A percentile compares a stretch with the other conserved stretches of the same genome.
phyloP scores from a whole-genome alignment of 2,329 filamentous ascomycete species.

The Monosporascus cannonballus region DNA sequence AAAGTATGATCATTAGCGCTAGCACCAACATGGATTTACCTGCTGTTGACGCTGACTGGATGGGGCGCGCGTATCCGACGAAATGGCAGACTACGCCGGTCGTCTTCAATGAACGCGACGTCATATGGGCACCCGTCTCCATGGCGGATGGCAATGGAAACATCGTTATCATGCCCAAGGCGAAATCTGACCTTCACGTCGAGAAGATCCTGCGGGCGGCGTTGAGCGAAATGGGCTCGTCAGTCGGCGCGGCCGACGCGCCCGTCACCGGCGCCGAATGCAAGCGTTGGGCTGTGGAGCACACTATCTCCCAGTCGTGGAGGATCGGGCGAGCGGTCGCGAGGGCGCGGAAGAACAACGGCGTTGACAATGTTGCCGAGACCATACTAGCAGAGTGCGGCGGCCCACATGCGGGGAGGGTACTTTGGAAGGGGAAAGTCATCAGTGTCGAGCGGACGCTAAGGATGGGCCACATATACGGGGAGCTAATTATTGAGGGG shows the following conservation, averaged over 20 bases:
- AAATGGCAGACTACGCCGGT: slow-evolving; percentile 51
- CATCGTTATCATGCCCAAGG: slow-evolving; percentile 38
- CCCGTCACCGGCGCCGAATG: slow-evolving; percentile 44
- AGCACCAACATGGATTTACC: slow-evolving; percentile 45
- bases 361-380: slow-evolving; percentile 48
- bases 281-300: slow-evolving; percentile 44
- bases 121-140: slow-evolving; percentile 36
- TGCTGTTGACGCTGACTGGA: slow-evolving; percentile 49
- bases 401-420: slow-evolving; percentile 43
- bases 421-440: slow-evolving; percentile 61
- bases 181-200: slow-evolving; percentile 37
- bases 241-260: slow-evolving; percentile 41
- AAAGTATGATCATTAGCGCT: slow-evolving; percentile 50
- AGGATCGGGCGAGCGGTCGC: slow-evolving; percentile 56
- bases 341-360: slow-evolving; percentile 40
- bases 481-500: slow-evolving; percentile 51
- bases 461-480: slow-evolving; percentile 52
- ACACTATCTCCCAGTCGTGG: slow-evolving; percentile 49
- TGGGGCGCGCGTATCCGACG: slow-evolving; percentile 50
- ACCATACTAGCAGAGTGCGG: slow-evolving; percentile 53
- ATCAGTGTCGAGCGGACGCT: slow-evolving; percentile 51
- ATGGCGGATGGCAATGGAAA: slow-evolving; percentile 42
- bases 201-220: slow-evolving; percentile 46
- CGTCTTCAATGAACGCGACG: slow-evolving; percentile 41
- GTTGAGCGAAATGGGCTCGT: slow-evolving; percentile 49